These are phyloP conservation scores for Pichia rugopelliculosa DNA, from an alignment of 805 yeast species.

Conservation along the genomic window DNA sequence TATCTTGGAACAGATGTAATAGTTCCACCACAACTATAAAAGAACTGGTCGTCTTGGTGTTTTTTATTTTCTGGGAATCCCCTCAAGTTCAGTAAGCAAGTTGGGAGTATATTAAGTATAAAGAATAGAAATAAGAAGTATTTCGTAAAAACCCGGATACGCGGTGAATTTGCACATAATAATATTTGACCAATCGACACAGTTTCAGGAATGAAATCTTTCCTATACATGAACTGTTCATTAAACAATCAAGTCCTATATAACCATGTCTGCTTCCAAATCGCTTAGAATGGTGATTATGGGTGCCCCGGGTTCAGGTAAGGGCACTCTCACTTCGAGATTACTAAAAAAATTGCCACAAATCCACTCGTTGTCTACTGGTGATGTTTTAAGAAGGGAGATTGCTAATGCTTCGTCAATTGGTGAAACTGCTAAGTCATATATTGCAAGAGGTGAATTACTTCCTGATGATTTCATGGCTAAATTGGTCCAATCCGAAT, in stretches of 20 bases:
- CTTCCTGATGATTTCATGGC: constrained; percentile 72
- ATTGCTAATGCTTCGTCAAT: constrained; percentile 46
- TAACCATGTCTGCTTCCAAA: constrained; percentile 10
- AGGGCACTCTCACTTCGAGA: constrained; percentile 78
- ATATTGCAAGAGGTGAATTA: constrained; percentile 56
- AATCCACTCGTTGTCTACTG: constrained; percentile 65
- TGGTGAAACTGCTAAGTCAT: constrained; percentile 49
- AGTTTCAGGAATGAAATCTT: too few species aligned
- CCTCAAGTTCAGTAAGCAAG: too few species aligned
- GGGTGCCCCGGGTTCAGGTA: constrained; percentile 96
- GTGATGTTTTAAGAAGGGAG: constrained; percentile 71
- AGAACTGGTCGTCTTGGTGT: too few species aligned
- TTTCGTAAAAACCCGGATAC: not conserved
- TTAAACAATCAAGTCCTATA: not conserved
- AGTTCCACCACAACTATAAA: too few species aligned
- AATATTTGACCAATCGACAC: not conserved
- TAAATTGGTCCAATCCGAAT: constrained; percentile 43
- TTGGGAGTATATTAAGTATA: too few species aligned
- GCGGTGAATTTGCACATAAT: not conserved
- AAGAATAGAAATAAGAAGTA: not conserved
- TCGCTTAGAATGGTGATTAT: constrained; percentile 65
- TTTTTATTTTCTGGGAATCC: too few species aligned
- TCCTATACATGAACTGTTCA: too few species aligned
- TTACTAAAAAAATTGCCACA: constrained; percentile 46
- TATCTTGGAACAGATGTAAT: too few species aligned